Evolutionary conservation across 306 rosid genomes (phyloP).

Genomic region (Cucurbita maxima): DNA sequence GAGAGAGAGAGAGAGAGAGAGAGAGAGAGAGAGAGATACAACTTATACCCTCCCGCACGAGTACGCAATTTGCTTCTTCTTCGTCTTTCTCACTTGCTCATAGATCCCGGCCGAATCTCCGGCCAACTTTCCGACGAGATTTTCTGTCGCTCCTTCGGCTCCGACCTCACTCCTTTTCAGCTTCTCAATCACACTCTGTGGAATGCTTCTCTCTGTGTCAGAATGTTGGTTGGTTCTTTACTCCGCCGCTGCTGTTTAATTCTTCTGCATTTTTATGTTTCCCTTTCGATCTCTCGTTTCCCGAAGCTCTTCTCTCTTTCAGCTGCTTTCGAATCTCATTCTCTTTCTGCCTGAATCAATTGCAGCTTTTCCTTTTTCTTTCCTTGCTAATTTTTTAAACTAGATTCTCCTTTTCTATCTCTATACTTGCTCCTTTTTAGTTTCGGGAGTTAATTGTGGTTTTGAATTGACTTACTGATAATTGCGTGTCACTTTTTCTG

Average conservation of each 20-base stretch:
- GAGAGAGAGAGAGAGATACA: neutral
- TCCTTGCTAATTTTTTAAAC: neutral
- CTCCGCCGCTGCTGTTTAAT: constrained; percentile 1
- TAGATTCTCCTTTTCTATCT: constrained; percentile 12
- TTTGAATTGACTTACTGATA: neutral
- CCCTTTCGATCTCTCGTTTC: constrained; percentile 14
- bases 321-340: constrained; percentile 14
- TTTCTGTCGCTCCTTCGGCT: neutral
- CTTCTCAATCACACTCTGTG: neutral
- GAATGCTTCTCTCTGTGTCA: neutral
- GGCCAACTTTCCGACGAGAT: neutral
- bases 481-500: neutral
- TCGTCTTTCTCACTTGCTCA: neutral
- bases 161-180: neutral
- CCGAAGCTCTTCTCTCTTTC: constrained; percentile 16
- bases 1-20: no score
- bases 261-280: constrained; percentile 2
- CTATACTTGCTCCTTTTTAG: neutral
- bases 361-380: constrained; percentile 13
- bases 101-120: neutral
- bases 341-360: neutral
- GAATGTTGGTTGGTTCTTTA: constrained; percentile 13
- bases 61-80: neutral
- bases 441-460: neutral
- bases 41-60: neutral